Percentiles rank a stretch among this genome's conserved stretches.
Conservation (phyloP, 805 yeast species). For the Lipomyces chichibuensis region DNA sequence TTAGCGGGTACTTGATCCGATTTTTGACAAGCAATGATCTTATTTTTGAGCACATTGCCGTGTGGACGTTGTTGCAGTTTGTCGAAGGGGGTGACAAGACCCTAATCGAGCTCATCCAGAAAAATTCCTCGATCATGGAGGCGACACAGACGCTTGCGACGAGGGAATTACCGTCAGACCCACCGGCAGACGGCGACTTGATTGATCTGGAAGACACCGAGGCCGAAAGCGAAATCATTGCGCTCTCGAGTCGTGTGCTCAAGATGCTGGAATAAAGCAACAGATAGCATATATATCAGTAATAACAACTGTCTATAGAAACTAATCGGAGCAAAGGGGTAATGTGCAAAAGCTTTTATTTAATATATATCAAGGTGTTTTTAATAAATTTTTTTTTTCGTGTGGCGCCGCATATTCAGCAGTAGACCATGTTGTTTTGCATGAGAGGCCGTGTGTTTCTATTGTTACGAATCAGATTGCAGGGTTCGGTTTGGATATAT, state of each 20-base stretch:
- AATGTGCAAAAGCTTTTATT: not conserved
- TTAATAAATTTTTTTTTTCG: not conserved
- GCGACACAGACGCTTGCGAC: slow-evolving; percentile 44
- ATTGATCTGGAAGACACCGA: slow-evolving; percentile 32
- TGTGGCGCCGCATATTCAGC: not conserved
- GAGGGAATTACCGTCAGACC: slow-evolving; percentile 37
- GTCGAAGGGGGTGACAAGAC: slow-evolving; percentile 80
- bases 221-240: slow-evolving; percentile 34
- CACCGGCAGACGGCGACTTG: slow-evolving; percentile 25
- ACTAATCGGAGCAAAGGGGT: not conserved
- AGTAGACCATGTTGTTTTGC: not conserved
- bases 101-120: slow-evolving; percentile 46
- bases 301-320: not conserved
- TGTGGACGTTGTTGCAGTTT: slow-evolving; percentile 93
- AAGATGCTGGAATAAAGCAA: slow-evolving; percentile 25
- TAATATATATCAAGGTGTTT: not conserved
- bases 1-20: slow-evolving; percentile 76
- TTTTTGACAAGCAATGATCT: slow-evolving; percentile 83
- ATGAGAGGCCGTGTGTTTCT: not conserved
- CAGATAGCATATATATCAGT: not conserved
- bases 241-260: slow-evolving; percentile 28
- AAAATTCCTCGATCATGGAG: slow-evolving; percentile 42
- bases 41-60: slow-evolving; percentile 95
- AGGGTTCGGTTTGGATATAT: not conserved
- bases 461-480: not conserved